phyloP scores from a whole-genome alignment of 768 basidiomycete genomes.

The Mycena indigotica region DNA sequence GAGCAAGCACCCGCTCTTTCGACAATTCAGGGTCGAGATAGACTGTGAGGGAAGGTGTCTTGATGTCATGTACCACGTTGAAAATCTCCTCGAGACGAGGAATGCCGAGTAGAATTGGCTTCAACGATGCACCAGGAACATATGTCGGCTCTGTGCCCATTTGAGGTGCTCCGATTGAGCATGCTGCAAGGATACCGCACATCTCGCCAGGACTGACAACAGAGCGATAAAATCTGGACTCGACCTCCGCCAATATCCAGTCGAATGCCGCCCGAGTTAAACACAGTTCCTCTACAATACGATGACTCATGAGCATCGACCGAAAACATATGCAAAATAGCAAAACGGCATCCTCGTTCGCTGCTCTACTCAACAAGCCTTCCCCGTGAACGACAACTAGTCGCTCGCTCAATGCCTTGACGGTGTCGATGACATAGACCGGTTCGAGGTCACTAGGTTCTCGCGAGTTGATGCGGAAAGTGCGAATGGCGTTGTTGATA shows the following conservation, averaged over 20 bases:
- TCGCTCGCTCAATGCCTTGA: constrained; percentile 72
- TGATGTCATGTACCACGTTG: constrained; percentile 99
- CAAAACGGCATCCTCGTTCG: constrained; percentile 86
- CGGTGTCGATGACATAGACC: constrained; percentile 77
- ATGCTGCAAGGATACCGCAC: constrained; percentile 97
- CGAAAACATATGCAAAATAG: constrained; percentile 94
- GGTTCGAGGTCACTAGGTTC: constrained; percentile 94
- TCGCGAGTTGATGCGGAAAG: constrained; percentile 94
- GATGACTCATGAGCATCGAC: constrained; percentile 82
- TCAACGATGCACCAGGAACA: constrained; percentile 99
- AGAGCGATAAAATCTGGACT: constrained; percentile 93
- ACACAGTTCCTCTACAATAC: constrained; percentile 86
- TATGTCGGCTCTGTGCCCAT: constrained; percentile 99
- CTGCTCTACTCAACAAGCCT: constrained; percentile 71
- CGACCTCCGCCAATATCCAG: constrained; percentile 96
- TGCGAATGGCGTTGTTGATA: constrained; percentile 92
- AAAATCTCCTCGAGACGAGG: constrained; percentile 98
- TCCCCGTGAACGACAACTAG: constrained; percentile 90
- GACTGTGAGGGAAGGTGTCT: constrained; percentile 94
- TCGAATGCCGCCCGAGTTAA: constrained; percentile 93
- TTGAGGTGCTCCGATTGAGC: constrained; percentile 99
- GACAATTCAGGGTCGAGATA: constrained; percentile 61
- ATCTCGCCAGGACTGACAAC: constrained; percentile 95
- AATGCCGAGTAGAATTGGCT: constrained; percentile 99
- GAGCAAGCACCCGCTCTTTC: constrained; percentile 44